phyloP scores from a whole-genome alignment of 2,329 filamentous ascomycete species.

The Orbilia blumenaviensis region DNA sequence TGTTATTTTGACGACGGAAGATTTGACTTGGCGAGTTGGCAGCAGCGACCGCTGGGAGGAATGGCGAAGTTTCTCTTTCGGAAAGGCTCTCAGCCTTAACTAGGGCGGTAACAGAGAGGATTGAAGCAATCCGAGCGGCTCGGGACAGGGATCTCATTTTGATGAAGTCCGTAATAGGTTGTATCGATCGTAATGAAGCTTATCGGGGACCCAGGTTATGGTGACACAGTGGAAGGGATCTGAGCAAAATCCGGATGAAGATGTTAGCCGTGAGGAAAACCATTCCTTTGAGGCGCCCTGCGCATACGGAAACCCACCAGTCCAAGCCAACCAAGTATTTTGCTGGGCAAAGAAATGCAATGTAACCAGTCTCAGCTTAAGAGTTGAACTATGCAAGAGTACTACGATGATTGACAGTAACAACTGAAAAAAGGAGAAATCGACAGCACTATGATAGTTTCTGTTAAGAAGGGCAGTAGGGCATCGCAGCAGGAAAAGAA shows the following conservation, averaged over 20 bases:
- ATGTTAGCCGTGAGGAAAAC: neutral
- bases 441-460: neutral
- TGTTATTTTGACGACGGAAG: slow-evolving; percentile 24
- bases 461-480: neutral
- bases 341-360: too few species aligned
- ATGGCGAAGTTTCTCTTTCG: slow-evolving; percentile 34
- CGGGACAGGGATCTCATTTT: slow-evolving; percentile 35
- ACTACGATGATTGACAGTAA: slow-evolving; percentile 6
- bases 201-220: neutral
- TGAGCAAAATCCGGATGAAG: neutral
- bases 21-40: neutral
- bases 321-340: slow-evolving; percentile 11
- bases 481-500: neutral
- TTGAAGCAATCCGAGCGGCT: slow-evolving; percentile 43
- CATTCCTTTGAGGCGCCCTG: slow-evolving; percentile 34
- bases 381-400: neutral
- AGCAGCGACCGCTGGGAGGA: slow-evolving; percentile 38
- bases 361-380: slow-evolving; percentile 31
- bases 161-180: neutral
- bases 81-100: slow-evolving; percentile 38
- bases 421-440: neutral
- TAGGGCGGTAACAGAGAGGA: slow-evolving; percentile 37
- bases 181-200: neutral
- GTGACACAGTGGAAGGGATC: neutral
- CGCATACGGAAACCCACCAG: neutral